Evolutionary conservation across 1,139 yeast species (phyloP), one percentile per base, ranked within the genome.

Genomic region (Debaryomyces coudertii): DNA sequence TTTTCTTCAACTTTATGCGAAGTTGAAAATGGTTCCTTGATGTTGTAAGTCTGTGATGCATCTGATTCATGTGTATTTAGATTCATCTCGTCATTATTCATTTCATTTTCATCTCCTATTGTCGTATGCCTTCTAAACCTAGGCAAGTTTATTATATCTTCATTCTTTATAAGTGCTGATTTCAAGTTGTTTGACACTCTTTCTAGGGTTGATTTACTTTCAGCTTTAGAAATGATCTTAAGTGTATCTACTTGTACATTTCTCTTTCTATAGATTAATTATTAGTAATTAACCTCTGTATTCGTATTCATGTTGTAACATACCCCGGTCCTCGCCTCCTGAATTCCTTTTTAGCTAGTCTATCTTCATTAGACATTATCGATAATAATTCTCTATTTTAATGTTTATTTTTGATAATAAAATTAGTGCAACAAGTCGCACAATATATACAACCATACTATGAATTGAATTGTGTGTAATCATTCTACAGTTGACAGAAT

Each of bases 261-360:
- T 24, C 61, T 47, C 30, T 45, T 51, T 14, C 64, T 60, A 40
- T 22, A 34, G 12, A 12, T 6, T 3, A 40, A 7, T 8, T 36
- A 56, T 53, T 55, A 54, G 56, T 47, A 18, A 30, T 8, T 20
- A 16, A 9, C 27, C 12, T 11, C 7, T 15, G 2, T 14, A 14
- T 7, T 12, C n/a, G 25, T 29, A 18, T 16, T 25, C 15, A 36
- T 31, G 20, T 14, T 44, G 34, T 24, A 20, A 68, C 77, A 50
- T 70, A 71, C 76, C 71, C 76, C 29, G 77, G 67, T 6, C 79
- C 79, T 44, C 78, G 60, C 30, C 65, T 59, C 37, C 78, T 60
- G 23, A 71, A 57, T 38, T 61, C 65, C 27, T 57, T 53, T 51
- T 54, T 58, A 33, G 57, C 57, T 28, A 48, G 44, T 46, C 69